Evolutionary conservation across 2,329 filamentous ascomycete species (phyloP).

Genomic region (Dichotomopilus funicola): DNA sequence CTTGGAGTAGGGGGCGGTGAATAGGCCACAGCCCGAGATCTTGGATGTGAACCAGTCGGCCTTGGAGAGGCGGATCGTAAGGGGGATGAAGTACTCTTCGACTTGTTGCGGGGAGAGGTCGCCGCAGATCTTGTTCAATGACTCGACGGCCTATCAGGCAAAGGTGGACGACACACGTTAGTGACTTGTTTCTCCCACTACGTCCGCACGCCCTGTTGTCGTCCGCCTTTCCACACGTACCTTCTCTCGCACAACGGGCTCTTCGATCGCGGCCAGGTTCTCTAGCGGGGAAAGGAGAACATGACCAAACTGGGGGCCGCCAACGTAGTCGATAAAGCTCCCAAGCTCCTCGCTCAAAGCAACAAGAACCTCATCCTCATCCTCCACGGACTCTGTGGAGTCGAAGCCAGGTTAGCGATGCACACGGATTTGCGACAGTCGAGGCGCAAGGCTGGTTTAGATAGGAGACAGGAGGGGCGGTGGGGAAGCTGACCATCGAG

Average conservation of each 20-base stretch:
- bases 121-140: constrained; percentile 97
- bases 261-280: constrained; percentile 97
- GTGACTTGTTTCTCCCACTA: too few relatives aligned
- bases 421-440: constrained; percentile 14
- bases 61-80: constrained; percentile 92
- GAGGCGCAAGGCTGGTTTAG: too few relatives aligned
- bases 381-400: constrained; percentile 84
- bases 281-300: constrained; percentile 94
- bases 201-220: too few relatives aligned
- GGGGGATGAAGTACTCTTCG: constrained; percentile 94
- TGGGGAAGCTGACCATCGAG: constrained; percentile 73
- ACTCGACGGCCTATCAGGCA: constrained; percentile 76
- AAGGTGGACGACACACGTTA: neutral
- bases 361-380: constrained; percentile 96
- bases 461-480: constrained; percentile 13
- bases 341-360: constrained; percentile 95
- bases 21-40: constrained; percentile 94
- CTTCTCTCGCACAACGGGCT: constrained; percentile 96
- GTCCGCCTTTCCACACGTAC: constrained; percentile 40
- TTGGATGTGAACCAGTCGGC: constrained; percentile 99
- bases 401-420: constrained; percentile 27
- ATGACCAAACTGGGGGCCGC: constrained; percentile 87
- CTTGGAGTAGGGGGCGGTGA: constrained; percentile 88
- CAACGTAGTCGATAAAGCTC: constrained; percentile 95
- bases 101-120: constrained; percentile 87